Evolutionary conservation across 495 filamentous ascomycete species (phyloP), one percentile per base, ranked within the genome.

Genomic region (Penicillium coprophilum): DNA sequence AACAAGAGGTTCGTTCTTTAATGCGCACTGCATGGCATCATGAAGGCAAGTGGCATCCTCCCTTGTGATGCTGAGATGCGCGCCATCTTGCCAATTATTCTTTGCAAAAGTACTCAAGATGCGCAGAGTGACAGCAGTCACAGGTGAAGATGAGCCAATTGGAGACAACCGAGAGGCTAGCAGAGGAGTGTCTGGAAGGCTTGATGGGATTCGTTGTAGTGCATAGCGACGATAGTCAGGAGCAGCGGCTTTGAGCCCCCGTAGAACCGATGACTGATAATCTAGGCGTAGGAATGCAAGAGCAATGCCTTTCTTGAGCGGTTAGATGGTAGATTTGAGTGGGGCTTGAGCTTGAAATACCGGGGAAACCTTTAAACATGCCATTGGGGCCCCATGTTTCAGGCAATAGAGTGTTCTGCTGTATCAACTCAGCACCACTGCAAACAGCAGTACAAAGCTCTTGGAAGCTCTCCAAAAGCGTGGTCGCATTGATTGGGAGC

Each of bases 281-380:
- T 65, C 68, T 24, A 77, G 67, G 15, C 74, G 72, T 10, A 77
- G 60, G 30, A 75, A 71, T 32, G 70, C 58, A 41, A 77, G 63
- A 30, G 67, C 65, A 30, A 77, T 57, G 8, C 74, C 74, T 77
- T 50, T 17, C n/a, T 23, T 17, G 27, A 34, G 28, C 2, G 4
- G 49, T 63, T 43, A 58, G 56, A 53, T 47, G 28, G 1, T 23
- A 0, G 1, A 1, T 9, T 23, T 6, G 6, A 44, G 40, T 1
- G 19, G 5, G 9, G n/a, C 10, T 20, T 6, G 20, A 28, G 13
- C n/a, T 8, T 30, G 31, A 32, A 46, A 21, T 72, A 73, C 72
- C 71, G 51, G 65, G 60, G 40, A 67, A 65, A 34, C 59, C 62
- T 7, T 57, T 59, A 27, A 70, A 74, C 41, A 72, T 58, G 39